phyloP scores from a whole-genome alignment of 2,329 filamentous ascomycete genomes.

The Trichoderma semiorbis region DNA sequence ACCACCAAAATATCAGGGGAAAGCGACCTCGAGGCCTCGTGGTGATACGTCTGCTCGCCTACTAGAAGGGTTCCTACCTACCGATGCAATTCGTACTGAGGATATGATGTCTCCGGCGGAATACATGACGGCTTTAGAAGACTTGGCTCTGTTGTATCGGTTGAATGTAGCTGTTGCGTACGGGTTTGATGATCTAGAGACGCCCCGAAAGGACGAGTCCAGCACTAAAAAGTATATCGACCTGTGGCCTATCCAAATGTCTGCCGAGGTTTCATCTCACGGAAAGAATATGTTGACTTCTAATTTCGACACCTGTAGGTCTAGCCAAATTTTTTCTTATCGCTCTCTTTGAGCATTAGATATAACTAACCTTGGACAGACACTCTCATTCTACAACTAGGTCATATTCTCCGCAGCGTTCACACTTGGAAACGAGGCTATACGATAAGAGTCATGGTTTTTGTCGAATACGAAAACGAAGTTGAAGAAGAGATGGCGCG shows the following conservation, averaged over 20 bases:
- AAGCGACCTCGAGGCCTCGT: slow-evolving; percentile 37
- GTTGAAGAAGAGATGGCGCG: slow-evolving; percentile 73
- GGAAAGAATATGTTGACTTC: slow-evolving; percentile 70
- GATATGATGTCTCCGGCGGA: slow-evolving; percentile 65
- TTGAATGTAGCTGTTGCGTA: slow-evolving; percentile 84
- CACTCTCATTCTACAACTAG: slow-evolving; percentile 79
- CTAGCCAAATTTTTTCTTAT: not conserved
- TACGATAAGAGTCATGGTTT: slow-evolving; percentile 72
- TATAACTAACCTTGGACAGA: slow-evolving; percentile 32
- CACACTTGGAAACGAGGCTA: slow-evolving; percentile 75
- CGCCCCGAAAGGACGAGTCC: slow-evolving; percentile 57
- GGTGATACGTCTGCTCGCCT: slow-evolving; percentile 55
- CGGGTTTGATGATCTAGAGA: slow-evolving; percentile 73
- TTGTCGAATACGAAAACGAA: slow-evolving; percentile 84
- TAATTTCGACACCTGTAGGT: slow-evolving; percentile 84
- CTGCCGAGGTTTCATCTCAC: slow-evolving; percentile 70
- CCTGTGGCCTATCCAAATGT: slow-evolving; percentile 92
- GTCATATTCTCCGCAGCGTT: slow-evolving; percentile 79
- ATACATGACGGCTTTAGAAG: slow-evolving; percentile 81
- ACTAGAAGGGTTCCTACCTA: slow-evolving; percentile 59
- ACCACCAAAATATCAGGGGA: slow-evolving; percentile 31
- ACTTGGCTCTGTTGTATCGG: slow-evolving; percentile 71
- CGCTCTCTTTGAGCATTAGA: not conserved
- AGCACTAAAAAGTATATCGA: slow-evolving; percentile 77
- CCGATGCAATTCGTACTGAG: slow-evolving; percentile 66